Base-by-base conservation (phyloP, 768 basidiomycete genomes). In the Pulveroboletus sp. region DNA sequence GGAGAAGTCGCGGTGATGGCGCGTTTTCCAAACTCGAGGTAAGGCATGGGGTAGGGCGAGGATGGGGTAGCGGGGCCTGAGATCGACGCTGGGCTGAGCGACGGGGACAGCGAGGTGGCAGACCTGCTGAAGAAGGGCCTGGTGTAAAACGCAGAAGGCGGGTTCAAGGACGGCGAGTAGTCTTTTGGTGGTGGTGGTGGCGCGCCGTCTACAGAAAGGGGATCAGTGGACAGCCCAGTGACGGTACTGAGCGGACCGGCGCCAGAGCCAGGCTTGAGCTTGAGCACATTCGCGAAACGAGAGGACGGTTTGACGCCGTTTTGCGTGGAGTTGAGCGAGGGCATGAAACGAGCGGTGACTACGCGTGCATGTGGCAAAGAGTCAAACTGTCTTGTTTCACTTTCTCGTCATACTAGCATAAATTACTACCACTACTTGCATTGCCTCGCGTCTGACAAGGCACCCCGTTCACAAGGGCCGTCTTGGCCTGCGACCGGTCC, bases 121-220 rank as follows among this genome's bases (percentile, higher is more conserved):
- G 79, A 79, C 37, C 72, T 72, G 21, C 56, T 71, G 57, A 69
- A 68, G 56, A 74, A 51, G 11, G 71, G 66, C 43, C 53, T 69
- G 56, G 58, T 69, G 57, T 65, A 64, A 5, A 52, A 37, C 1
- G 43, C 2, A 0, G 53, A 42, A 24, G 53, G 36, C 6, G 55
- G 56, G 45, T 40, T 56, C 14, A 49, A 25, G 7, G 49, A 36
- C 14, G 42, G 45, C 25, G 70, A 59, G 55, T 87, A 27, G 25
- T 29, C 85, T 66, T 87, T 87, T 34, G 84, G 84, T 1, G 85
- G 85, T 2, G 72, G 78, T 7, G 78, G 80, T 29, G 71, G 68
- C 40, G 50, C 49, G 14, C 50, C 6, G n/a, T 59, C 59, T 63
- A 43, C 12, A 40, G 13, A 27, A 17, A 23, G 29, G 11, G 19